Evolutionary conservation across 805 yeast genomes (phyloP), one percentile per base, ranked within the genome.

Genomic region (Ogataea ganodermae): DNA sequence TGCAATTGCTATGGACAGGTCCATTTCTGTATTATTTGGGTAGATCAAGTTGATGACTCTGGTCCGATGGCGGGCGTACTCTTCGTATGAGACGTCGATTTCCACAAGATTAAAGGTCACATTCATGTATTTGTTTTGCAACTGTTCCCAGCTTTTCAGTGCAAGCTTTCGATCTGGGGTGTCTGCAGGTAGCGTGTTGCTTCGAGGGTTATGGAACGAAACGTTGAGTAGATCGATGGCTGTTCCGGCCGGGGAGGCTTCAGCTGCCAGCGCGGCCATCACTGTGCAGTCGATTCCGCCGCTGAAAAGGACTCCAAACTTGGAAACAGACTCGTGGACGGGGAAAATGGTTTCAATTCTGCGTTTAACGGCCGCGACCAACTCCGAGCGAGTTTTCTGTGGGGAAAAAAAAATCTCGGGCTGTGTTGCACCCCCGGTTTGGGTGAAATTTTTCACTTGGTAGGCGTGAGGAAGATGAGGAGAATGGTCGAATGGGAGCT

Each of bases 241-340:
- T n/a, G 68, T 58, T 30, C 65, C 60, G 48, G 56, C 35, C 44
- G 46, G 27, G 16, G 63, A 69, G 54, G 48, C 62, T 51, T 47
- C 67, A 3, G 65, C 78, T 38, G 73, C 66, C 3, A 84, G 41
- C 0, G 82, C 79, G 0, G 95, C 90, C 20, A 94, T 59, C 0
- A 92, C 67, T 0, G 97, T 84, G 64, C 99, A 94, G 61, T 94
- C 99, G 3, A 94, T 71, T 0, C 99, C 99, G 1, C 99, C 99
- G 36, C 97, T 89, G 61, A 91, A 94, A 26, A 94, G 66, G 0
- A 94, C 71, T 0, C 86, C 86, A 35, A 83, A 66, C 5, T 66
- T 64, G 1, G 71, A 63, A 35, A 64, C 64, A 0, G 62, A 53
- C 9, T 63, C 51, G 47, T 74, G 77, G 2, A 78, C 46, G 2